Evolutionary conservation across 192 early-diverging fungal genomes (phyloP).

Genomic region (Gaertneriomyces semiglobifer): DNA sequence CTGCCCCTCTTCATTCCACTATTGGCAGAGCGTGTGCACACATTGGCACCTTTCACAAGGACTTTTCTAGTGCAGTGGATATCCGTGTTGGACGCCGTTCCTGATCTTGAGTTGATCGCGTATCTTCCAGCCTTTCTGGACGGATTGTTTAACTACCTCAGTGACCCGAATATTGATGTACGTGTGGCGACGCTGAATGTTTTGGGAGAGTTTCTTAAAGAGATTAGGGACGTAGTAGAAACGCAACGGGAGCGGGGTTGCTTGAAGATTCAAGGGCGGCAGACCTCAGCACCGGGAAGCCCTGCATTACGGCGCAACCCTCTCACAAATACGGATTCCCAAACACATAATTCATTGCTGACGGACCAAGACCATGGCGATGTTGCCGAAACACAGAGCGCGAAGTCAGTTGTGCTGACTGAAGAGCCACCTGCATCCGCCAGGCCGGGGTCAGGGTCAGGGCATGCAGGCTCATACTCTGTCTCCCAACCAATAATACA

Average conservation of each 20-base stretch:
- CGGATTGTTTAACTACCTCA: conserved; percentile 83
- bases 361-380: background rate
- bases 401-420: background rate
- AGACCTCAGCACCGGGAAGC: background rate
- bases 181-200: conserved; percentile 74
- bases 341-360: background rate
- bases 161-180: conserved; percentile 88
- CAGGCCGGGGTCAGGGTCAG: too few species aligned
- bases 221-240: conserved; percentile 72
- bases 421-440: background rate
- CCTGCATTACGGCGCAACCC: background rate
- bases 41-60: conserved; percentile 82
- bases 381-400: background rate
- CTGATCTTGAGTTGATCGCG: conserved; percentile 87
- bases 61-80: conserved; percentile 96
- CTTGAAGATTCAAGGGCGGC: conserved; percentile 34
- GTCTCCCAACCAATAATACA: too few species aligned
- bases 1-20: conserved; percentile 92
- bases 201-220: conserved; percentile 84
- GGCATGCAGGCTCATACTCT: too few species aligned
- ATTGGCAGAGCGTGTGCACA: conserved; percentile 85
- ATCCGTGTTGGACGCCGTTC: conserved; percentile 83
- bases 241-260: conserved; percentile 54
- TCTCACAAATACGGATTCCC: background rate
- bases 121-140: conserved; percentile 94